Evolutionary conservation across 805 yeast genomes (phyloP), one percentile per base, ranked within the genome.

Genomic region (Zygoascus bituminiphila): DNA sequence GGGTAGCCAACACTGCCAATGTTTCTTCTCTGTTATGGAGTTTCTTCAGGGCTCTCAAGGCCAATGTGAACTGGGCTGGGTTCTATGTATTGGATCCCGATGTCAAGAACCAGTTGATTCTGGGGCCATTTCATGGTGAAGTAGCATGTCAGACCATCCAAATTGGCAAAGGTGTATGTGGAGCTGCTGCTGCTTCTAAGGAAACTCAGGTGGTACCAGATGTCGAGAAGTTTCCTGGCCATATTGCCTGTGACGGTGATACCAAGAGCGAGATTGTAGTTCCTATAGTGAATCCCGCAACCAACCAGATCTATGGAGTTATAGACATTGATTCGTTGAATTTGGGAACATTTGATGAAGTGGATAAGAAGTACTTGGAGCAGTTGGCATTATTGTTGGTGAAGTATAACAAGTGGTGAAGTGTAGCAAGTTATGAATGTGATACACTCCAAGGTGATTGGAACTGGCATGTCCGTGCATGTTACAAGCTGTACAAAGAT

Each of bases 171-270:
- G 98, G 98, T 12, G 98, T 91, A 0, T 93, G 98, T 68, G 98
- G 98, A 4, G 69, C 77, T 1, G 95, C 96, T 1, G 96, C 95
- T 0, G 52, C 60, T 0, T 54, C 69, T 0, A 64, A 65, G 48
- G 47, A 63, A 40, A 84, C 95, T 0, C 95, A 88, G 61, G 60
- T 88, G 5, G 96, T 91, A 9, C 71, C 74, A 1, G 78, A 91
- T 62, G 98, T 91, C 2, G 72, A 82, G 19, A 63, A 75, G 56
- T 88, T 79, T 58, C 95, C 95, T 0, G 95, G 95, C 1, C 98
- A 91, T 62, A 93, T 91, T 54, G 98, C 98, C 0, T 91, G 98
- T 67, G 98, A 93, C 67, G 95, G 96, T 0, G 95, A 82, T 50
- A 91, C 98, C 0, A 76, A 83, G 54, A 84, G 95, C 63, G 98